Conservation (phyloP, 345 rosid genomes). For the Pistacia integerrima region DNA sequence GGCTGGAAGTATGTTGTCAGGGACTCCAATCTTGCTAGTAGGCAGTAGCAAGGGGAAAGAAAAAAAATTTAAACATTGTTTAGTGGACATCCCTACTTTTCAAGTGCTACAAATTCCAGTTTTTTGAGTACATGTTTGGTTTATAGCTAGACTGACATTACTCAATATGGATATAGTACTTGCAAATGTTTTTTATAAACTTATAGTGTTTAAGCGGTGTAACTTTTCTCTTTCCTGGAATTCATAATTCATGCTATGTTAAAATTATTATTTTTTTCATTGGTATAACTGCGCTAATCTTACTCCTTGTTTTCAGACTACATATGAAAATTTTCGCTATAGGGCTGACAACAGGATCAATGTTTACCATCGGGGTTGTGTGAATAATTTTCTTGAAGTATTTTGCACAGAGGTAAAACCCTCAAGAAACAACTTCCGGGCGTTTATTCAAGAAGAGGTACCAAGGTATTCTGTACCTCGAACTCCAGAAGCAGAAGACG, state of each 20-base stretch:
- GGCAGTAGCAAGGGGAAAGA: neutral
- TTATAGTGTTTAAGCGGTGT: neutral
- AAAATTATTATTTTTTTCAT: neutral
- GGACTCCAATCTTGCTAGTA: conserved; percentile 5
- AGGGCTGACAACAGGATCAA: conserved; percentile 73
- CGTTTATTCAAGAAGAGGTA: conserved; percentile 61
- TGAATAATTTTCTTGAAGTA: conserved; percentile 66
- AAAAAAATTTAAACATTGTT: neutral
- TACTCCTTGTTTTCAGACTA: conserved; percentile 67
- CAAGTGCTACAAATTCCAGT: neutral
- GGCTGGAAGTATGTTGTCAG: neutral
- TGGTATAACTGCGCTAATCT: conserved; percentile 8
- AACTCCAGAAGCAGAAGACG: conserved; percentile 58
- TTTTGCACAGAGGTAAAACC: conserved; percentile 74
- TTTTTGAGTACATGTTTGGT: neutral
- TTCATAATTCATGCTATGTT: conserved; percentile 1
- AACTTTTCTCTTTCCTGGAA: neutral
- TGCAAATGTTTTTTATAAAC: neutral
- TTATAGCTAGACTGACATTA: neutral
- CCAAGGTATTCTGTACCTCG: conserved; percentile 48
- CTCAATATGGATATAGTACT: neutral
- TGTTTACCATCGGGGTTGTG: conserved; percentile 61
- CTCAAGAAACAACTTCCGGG: conserved; percentile 77
- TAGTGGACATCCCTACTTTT: neutral
- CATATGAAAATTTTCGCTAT: conserved; percentile 90